These are phyloP conservation scores for Auricularia auricula-judae DNA, from an alignment of 768 basidiomycete genomes.

Conservation along the genomic window DNA sequence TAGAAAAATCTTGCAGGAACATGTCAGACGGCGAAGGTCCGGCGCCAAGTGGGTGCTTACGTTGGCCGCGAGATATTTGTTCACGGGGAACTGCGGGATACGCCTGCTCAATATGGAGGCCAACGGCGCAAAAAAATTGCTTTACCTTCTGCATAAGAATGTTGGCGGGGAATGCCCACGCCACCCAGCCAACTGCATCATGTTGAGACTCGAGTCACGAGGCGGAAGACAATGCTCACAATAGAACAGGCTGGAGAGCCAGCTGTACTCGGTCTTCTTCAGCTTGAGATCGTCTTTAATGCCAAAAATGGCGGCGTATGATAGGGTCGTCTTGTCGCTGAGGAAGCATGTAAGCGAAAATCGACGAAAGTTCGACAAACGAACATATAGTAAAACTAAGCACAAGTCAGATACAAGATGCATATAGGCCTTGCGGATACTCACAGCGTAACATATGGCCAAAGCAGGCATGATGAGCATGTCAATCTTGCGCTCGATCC, in stretches of 20 bases:
- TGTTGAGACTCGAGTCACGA: neutral
- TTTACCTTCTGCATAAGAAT: constrained; percentile 24
- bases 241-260: constrained; percentile 25
- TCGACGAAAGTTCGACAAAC: neutral
- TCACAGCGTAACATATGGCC: constrained; percentile 15
- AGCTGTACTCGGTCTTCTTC: constrained; percentile 20
- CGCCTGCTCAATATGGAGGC: neutral
- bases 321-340: constrained; percentile 21
- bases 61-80: constrained; percentile 28
- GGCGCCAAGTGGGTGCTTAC: constrained; percentile 9
- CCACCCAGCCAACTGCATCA: constrained; percentile 22
- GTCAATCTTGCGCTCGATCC: constrained; percentile 1
- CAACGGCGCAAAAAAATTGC: constrained; percentile 1
- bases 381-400: constrained; percentile 12
- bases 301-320: constrained; percentile 21
- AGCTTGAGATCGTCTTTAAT: constrained; percentile 25
- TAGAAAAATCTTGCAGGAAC: constrained; percentile 6
- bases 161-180: constrained; percentile 31
- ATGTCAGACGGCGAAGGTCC: constrained; percentile 1
- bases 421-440: too few relatives aligned
- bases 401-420: too few relatives aligned
- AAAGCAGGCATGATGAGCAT: constrained; percentile 14
- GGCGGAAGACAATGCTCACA: constrained; percentile 8
- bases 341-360: neutral
- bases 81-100: constrained; percentile 16